Conservation (phyloP, 2,329 filamentous ascomycete genomes). For the Trichophyton schoenleinii region DNA sequence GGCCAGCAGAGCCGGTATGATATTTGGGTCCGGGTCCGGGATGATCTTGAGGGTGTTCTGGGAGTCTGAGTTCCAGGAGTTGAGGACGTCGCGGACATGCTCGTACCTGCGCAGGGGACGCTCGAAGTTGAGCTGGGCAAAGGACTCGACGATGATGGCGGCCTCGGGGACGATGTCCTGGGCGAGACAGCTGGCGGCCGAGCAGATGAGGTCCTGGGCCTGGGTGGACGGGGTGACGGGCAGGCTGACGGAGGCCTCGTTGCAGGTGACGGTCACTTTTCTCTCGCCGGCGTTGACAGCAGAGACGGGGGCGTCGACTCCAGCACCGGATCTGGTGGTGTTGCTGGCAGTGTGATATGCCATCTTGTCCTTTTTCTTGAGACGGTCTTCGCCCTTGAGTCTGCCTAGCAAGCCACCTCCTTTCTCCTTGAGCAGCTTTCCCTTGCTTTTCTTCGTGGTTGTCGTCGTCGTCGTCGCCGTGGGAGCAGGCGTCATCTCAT, state of each 20-base stretch:
- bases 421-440: conserved; percentile 8
- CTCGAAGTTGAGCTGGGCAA: conserved; percentile 62
- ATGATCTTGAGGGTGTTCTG: conserved; percentile 63
- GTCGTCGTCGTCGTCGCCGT: neutral
- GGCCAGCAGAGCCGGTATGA: conserved; percentile 49
- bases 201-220: conserved; percentile 57
- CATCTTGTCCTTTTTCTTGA: neutral
- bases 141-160: conserved; percentile 67
- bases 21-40: conserved; percentile 41
- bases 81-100: conserved; percentile 72
- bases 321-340: conserved; percentile 28
- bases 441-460: neutral
- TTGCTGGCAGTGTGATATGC: neutral
- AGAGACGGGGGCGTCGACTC: conserved; percentile 64
- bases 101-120: conserved; percentile 77
- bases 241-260: conserved; percentile 56
- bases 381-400: neutral
- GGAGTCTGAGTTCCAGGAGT: conserved; percentile 76
- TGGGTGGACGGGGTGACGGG: conserved; percentile 64
- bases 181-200: conserved; percentile 51
- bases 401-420: neutral
- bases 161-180: conserved; percentile 51
- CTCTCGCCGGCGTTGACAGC: conserved; percentile 70
- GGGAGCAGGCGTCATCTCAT: conserved; percentile 8
- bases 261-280: conserved; percentile 60